Conservation (phyloP, 2,329 filamentous ascomycete species). For the Calonectria honghensis region DNA sequence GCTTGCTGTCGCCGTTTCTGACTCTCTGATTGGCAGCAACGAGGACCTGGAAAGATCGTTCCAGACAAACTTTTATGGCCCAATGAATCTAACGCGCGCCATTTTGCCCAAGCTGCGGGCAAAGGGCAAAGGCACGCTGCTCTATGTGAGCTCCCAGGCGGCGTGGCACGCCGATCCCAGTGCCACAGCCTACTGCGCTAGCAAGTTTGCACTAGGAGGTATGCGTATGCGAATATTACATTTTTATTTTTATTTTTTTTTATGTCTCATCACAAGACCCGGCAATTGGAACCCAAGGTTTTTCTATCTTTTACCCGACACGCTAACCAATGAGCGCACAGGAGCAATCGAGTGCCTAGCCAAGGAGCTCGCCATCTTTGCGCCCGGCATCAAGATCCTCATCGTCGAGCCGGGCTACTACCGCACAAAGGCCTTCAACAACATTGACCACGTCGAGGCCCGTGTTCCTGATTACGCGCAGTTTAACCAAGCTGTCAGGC, state of each 20-base stretch:
- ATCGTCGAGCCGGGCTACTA: constrained; percentile 64
- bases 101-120: constrained; percentile 58
- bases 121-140: constrained; percentile 56
- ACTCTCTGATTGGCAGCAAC: constrained; percentile 43
- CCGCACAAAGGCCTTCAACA: constrained; percentile 63
- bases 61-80: constrained; percentile 62
- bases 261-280: background rate
- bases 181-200: constrained; percentile 57
- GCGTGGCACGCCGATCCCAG: constrained; percentile 58
- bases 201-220: constrained; percentile 60
- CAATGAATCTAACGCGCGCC: constrained; percentile 60
- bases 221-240: constrained; percentile 41
- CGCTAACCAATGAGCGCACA: constrained; percentile 33
- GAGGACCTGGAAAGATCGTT: constrained; percentile 52
- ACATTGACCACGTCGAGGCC: constrained; percentile 55
- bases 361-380: constrained; percentile 51
- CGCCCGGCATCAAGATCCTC: constrained; percentile 58
- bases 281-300: background rate
- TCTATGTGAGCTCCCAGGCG: constrained; percentile 61
- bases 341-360: constrained; percentile 53
- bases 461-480: constrained; percentile 53
- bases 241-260: background rate
- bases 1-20: rapidly evolving
- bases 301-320: background rate
- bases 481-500: constrained; percentile 56